A percentile compares a stretch with the other conserved stretches of the same genome.
These are phyloP conservation scores for Populus trichocarpa DNA, from an alignment of 441 rosid species.

Conservation along the genomic window DNA sequence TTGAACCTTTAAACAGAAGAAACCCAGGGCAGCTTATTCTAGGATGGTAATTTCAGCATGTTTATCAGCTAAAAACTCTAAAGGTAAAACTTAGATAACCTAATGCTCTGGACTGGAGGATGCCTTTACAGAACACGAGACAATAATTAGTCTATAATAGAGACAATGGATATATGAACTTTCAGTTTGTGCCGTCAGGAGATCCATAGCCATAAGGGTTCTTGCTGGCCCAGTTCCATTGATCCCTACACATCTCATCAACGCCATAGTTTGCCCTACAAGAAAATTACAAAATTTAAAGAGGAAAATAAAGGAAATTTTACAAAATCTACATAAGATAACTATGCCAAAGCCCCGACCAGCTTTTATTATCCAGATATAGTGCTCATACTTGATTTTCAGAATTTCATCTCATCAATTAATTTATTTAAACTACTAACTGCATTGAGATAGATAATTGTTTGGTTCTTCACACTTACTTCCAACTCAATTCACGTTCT, in stretches of 20 bases:
- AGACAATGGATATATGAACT: neutral
- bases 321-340: neutral
- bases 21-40: neutral
- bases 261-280: conserved; percentile 77
- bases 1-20: neutral
- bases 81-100: neutral
- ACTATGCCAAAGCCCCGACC: neutral
- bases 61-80: neutral
- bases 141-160: neutral
- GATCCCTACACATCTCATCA: conserved; percentile 89
- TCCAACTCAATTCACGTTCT: conserved; percentile 76
- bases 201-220: conserved; percentile 86
- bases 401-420: neutral
- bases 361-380: neutral
- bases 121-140: neutral
- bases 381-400: neutral
- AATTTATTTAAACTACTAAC: neutral
- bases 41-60: neutral
- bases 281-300: neutral
- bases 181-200: conserved; percentile 21
- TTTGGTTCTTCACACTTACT: conserved; percentile 45
- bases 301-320: neutral
- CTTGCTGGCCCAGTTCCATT: conserved; percentile 96
- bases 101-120: neutral
- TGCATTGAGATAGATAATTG: neutral